phyloP scores from a whole-genome alignment of 805 yeast species.

The Yamadazyma tumulicola region DNA sequence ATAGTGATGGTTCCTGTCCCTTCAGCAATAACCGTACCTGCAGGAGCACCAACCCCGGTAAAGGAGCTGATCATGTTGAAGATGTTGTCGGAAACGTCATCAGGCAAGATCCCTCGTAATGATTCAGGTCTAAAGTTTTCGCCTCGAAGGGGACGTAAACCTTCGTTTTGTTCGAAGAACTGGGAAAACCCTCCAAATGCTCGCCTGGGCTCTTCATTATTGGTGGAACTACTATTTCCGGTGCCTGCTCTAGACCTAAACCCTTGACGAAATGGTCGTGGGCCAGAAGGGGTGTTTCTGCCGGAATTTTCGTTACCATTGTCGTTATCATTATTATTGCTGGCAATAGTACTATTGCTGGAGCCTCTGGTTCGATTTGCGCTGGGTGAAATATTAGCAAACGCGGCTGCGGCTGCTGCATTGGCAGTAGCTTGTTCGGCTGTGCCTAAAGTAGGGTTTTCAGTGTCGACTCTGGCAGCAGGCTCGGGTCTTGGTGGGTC shows the following conservation, averaged over 20 bases:
- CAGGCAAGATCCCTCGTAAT: slow-evolving; percentile 15
- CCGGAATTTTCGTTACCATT: neutral
- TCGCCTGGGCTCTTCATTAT: neutral
- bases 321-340: neutral
- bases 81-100: slow-evolving; percentile 9
- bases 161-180: neutral
- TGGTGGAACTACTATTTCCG: slow-evolving; percentile 49
- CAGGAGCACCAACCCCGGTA: slow-evolving; percentile 10
- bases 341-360: neutral
- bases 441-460: neutral
- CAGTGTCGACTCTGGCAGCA: slow-evolving; percentile 1
- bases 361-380: neutral
- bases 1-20: neutral
- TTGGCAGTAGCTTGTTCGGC: slow-evolving; percentile 2
- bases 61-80: slow-evolving; percentile 12
- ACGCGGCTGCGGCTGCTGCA: slow-evolving; percentile 7
- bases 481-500: slow-evolving; percentile 4
- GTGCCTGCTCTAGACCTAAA: no score
- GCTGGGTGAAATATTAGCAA: slow-evolving; percentile 2
- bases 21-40: neutral
- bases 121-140: slow-evolving; percentile 4
- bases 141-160: neutral
- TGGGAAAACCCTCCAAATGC: neutral
- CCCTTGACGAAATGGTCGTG: no score
- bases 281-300: neutral